Base-by-base conservation (phyloP, 352 stramenopile genomes). In the Globisporangium cylindrosporum region DNA sequence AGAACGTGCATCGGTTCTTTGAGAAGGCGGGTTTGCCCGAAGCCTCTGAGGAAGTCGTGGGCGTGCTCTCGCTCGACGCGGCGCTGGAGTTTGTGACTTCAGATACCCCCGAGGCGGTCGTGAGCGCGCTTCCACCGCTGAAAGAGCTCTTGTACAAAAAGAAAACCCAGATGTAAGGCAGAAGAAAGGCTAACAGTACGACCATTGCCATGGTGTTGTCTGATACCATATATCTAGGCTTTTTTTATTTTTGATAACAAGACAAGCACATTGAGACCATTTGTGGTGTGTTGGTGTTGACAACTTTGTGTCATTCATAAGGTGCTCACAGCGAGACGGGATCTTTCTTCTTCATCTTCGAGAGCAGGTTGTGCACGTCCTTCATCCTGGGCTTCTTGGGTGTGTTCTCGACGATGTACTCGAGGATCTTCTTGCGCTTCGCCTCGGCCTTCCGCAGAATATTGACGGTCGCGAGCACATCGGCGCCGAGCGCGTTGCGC, bases 1-100 rank as follows among this genome's bases (percentile, higher is more conserved):
- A 75, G 18, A 91, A 84, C 8, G 73, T 98, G 20, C 76, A 78
- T 34, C 67, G 78, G 20, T 98, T 97, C 68, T 98, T 97, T 64
- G 59, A 79, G 55, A 75, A 76, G 24, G 71, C 72, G 43, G 80
- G 84, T 49, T 49, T 88, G 32, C 59, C 62, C 8, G 75, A 76
- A 34, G 73, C 77, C 38, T 73, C 60, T 6, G 67, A 57, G 27
- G 77, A 84, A 20, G 73, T 81, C n/a, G 62, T 71, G 22, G 79
- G 79, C 38, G n/a, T 84, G 27, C 62, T 87, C 14, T 73, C 77
- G 1, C 75, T 84, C 24, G 75, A 82, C 3, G 71, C 74, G 18
- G 75, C 75, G 4, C 78, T 80, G n/a, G 76, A 84, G 27, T 87
- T 80, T 49, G 64, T 84, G 8, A 63, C 76, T 6, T 73, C 71